Percentiles rank a stretch among this genome's conserved stretches.
Evolutionary conservation across 2,329 filamentous ascomycete species (phyloP).

Genomic region (Cladophialophora bantiana): DNA sequence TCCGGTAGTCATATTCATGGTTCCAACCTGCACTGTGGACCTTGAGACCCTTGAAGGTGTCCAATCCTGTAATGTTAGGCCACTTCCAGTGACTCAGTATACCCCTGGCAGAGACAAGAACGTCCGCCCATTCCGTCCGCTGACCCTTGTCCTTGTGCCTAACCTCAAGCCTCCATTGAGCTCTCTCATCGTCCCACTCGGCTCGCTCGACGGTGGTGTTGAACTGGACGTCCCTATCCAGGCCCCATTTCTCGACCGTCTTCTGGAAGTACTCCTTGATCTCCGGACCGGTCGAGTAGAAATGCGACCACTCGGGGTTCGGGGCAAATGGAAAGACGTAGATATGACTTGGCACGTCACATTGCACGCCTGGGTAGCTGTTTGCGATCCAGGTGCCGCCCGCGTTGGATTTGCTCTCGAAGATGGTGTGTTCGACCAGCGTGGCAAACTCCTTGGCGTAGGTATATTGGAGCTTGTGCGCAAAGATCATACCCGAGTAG

Average conservation of each 20-base stretch:
- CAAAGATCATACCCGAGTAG: conserved; percentile 50
- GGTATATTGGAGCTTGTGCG: conserved; percentile 49
- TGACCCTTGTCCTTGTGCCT: conserved; percentile 21
- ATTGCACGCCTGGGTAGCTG: conserved; percentile 54
- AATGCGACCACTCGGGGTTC: conserved; percentile 52
- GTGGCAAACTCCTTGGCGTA: conserved; percentile 43
- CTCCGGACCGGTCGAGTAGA: conserved; percentile 51
- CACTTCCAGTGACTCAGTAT: conserved; percentile 33
- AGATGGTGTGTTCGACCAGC: conserved; percentile 50
- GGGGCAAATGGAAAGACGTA: conserved; percentile 60
- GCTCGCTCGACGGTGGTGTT: conserved; percentile 37
- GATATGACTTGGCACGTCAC: conserved; percentile 74
- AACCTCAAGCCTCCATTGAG: conserved; percentile 18
- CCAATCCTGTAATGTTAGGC: conserved; percentile 43
- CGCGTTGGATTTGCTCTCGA: conserved; percentile 51
- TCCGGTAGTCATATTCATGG: conserved; percentile 39
- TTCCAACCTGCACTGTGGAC: conserved; percentile 44
- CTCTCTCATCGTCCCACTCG: conserved; percentile 21
- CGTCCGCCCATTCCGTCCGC: conserved; percentile 51
- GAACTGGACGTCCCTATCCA: conserved; percentile 50
- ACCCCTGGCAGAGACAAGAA: conserved; percentile 65
- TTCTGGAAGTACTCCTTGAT: conserved; percentile 54
- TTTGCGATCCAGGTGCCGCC: conserved; percentile 55
- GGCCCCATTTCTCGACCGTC: conserved; percentile 50
- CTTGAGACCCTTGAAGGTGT: conserved; percentile 42